phyloP scores from a whole-genome alignment of 2,329 filamentous ascomycete genomes.

The Talaromyces albobiverticillius region DNA sequence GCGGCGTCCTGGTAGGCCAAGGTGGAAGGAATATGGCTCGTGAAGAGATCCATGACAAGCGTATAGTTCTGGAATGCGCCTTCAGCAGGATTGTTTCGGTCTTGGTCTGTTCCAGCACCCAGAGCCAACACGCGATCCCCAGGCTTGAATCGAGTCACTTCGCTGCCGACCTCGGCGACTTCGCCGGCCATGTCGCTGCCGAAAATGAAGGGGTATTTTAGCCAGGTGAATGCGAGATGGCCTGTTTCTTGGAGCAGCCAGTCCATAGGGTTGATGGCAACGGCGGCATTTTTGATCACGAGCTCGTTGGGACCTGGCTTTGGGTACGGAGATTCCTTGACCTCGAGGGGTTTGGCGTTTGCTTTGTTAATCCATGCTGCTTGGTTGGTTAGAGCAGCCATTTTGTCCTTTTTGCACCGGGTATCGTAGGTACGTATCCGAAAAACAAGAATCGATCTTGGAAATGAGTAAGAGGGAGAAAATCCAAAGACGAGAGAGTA shows the following conservation, averaged over 20 bases:
- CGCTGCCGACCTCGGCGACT: constrained; percentile 25
- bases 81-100: constrained; percentile 12
- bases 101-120: constrained; percentile 17
- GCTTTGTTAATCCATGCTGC: constrained; percentile 20
- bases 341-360: constrained; percentile 17
- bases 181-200: constrained; percentile 27
- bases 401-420: too few species aligned
- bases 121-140: constrained; percentile 26
- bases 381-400: constrained; percentile 14
- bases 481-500: too few species aligned
- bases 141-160: constrained; percentile 22
- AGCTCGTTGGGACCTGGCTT: constrained; percentile 18
- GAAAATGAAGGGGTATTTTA: constrained; percentile 26
- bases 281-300: constrained; percentile 20
- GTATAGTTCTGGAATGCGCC: constrained; percentile 27
- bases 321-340: constrained; percentile 17
- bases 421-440: too few species aligned
- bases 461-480: too few species aligned
- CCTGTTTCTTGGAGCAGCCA: constrained; percentile 27
- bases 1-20: constrained; percentile 24
- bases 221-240: constrained; percentile 6
- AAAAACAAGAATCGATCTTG: too few species aligned
- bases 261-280: constrained; percentile 31
- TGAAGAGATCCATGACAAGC: constrained; percentile 15
- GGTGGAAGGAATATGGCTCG: constrained; percentile 20